These are phyloP conservation scores for Yamadazyma spencermartinsiae DNA, from an alignment of 1,139 yeast genomes.

Conservation along the genomic window DNA sequence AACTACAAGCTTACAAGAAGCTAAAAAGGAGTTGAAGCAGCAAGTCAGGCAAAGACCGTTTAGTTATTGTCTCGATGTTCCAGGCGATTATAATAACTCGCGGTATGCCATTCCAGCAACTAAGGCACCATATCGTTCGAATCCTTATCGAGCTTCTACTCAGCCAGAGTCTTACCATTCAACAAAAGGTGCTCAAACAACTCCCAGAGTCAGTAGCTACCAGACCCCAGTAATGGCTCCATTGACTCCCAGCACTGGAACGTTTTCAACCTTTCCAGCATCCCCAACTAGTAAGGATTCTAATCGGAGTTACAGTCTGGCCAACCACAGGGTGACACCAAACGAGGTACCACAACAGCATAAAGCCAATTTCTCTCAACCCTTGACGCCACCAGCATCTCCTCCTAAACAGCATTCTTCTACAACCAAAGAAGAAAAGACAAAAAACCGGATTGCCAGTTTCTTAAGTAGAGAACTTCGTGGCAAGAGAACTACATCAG, in stretches of 20 bases:
- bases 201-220: not conserved
- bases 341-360: not conserved
- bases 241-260: not conserved
- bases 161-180: not conserved
- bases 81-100: slow-evolving; percentile 33
- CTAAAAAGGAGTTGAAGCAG: slow-evolving; percentile 22
- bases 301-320: too few relatives aligned
- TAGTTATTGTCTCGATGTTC: slow-evolving; percentile 34
- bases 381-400: slow-evolving; percentile 2
- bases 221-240: not conserved
- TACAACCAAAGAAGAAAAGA: slow-evolving; percentile 6
- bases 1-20: slow-evolving; percentile 15
- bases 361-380: slow-evolving; percentile 1
- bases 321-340: not conserved
- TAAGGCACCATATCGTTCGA: slow-evolving; percentile 4
- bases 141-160: slow-evolving; percentile 8
- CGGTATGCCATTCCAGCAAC: slow-evolving; percentile 23
- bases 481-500: not conserved
- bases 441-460: slow-evolving; percentile 12
- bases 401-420: not conserved
- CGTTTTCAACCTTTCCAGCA: too few relatives aligned
- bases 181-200: not conserved
- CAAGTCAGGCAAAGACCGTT: slow-evolving; percentile 31
- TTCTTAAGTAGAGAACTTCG: slow-evolving; percentile 9
- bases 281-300: too few relatives aligned